Percentiles rank a stretch among this genome's conserved stretches.
These are phyloP conservation scores for Avena eriantha DNA, from an alignment of 176 grass and related monocot species.

Conservation along the genomic window DNA sequence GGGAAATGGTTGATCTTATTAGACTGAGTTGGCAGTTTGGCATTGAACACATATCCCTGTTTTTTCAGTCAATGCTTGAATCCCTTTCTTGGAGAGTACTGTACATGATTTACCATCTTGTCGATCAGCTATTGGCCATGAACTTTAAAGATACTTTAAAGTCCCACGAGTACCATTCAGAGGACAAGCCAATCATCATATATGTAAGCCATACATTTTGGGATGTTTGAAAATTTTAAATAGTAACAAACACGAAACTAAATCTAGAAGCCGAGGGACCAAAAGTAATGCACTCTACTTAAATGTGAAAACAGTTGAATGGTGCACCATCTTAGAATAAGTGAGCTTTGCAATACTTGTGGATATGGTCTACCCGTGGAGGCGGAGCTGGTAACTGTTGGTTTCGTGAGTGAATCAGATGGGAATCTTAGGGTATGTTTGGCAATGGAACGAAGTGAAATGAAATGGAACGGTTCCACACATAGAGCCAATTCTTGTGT, in stretches of 20 bases:
- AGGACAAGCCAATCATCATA: not conserved
- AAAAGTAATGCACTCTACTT: not conserved
- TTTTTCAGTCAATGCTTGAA: not conserved
- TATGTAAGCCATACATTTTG: not conserved
- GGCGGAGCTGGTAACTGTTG: not conserved
- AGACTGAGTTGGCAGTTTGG: slow-evolving; percentile 2
- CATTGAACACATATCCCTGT: not conserved
- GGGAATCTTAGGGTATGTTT: too few relatives aligned
- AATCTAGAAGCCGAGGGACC: not conserved
- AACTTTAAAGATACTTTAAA: not conserved
- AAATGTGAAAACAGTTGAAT: not conserved
- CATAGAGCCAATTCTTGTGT: too few relatives aligned
- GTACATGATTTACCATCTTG: not conserved
- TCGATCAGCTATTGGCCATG: not conserved
- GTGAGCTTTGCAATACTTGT: not conserved
- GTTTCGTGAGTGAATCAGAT: too few relatives aligned
- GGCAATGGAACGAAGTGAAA: too few relatives aligned
- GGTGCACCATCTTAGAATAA: not conserved
- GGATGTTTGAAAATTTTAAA: not conserved
- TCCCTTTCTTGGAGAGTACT: too few relatives aligned
- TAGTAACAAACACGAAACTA: not conserved
- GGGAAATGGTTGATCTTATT: not conserved
- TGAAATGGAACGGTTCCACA: too few relatives aligned
- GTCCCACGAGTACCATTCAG: not conserved
- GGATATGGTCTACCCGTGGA: not conserved